A percentile compares a stretch with the other conserved stretches of the same genome.
These are phyloP conservation scores for Solanum megistacrolobum DNA, from an alignment of 257 asterid genomes.

Conservation along the genomic window DNA sequence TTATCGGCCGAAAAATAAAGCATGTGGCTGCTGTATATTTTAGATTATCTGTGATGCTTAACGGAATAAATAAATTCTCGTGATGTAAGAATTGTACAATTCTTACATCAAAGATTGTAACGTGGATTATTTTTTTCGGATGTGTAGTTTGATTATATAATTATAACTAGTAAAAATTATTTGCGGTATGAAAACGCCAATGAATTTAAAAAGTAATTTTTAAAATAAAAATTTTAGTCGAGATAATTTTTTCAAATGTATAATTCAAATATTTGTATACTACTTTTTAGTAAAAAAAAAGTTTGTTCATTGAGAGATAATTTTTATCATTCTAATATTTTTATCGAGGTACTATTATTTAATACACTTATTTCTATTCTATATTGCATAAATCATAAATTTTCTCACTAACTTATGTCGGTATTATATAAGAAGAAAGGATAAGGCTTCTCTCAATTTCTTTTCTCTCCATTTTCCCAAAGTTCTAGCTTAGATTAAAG, in stretches of 20 bases:
- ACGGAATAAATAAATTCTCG: not conserved
- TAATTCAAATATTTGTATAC: not conserved
- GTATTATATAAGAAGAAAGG: too few species aligned
- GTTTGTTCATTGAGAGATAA: not conserved
- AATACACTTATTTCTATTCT: too few species aligned
- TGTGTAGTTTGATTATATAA: not conserved
- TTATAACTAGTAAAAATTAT: too few species aligned
- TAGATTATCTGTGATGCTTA: not conserved
- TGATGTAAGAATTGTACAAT: not conserved
- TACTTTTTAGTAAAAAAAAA: not conserved
- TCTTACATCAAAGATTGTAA: not conserved
- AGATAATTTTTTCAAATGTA: too few species aligned
- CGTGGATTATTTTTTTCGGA: not conserved
- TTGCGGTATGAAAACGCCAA: too few species aligned
- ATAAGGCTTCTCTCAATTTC: too few species aligned
- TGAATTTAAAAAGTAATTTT: too few species aligned
- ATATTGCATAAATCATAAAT: too few species aligned
- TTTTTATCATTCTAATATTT: too few species aligned
- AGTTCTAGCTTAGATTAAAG: too few species aligned
- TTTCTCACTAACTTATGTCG: not conserved
- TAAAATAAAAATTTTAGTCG: too few species aligned
- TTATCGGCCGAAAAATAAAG: not conserved
- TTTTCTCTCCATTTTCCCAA: too few species aligned
- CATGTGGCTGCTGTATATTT: not conserved
- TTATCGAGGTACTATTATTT: not conserved